Evolutionary conservation across 495 filamentous ascomycete species (phyloP), one percentile per base, ranked within the genome.

Genomic region (Pseudoneurospora amorphoporcata): DNA sequence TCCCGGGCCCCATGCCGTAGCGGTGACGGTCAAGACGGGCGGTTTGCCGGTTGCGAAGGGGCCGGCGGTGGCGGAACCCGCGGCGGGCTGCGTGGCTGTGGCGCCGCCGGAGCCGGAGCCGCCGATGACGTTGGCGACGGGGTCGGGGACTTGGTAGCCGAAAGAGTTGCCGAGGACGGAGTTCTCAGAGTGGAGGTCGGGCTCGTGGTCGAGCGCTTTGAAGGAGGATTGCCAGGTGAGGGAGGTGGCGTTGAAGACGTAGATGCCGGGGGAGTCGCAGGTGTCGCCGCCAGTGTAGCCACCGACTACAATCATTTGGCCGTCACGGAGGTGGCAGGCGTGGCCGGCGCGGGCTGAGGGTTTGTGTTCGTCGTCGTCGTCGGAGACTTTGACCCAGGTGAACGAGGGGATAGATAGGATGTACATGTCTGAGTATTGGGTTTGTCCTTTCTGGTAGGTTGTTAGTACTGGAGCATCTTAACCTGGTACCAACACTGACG

Each of bases 351-450:
- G 83, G 4, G 86, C 86, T n/a, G 85, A 82, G 0, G 91, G 91
- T 61, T 61, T 61, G 9, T 87, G 81, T 4, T 84, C 83, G 77
- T 88, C 84, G 0, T 79, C 79, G 12, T 76, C 72, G 42, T 79
- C 80, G 70, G 90, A 83, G 41, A 92, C 89, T 72, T 88, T 77
- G 61, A 93, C 89, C 92, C 92, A 93, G 2, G 88, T 91, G 75
- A 94, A 91, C 12, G 85, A 81, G 0, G 92, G 92, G 68, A 94
- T 84, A n/a, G 89, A 90, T 32, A 94, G 84, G 69, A 94, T 92
- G 87, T 90, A 93, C 83, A 92, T 89, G 76, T 94, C 92, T 65
- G 85, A 84, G 79, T 92, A 92, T 75, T 92, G 89, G 4, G 79
- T 87, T 79, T 92, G 69, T 82, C 76, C 29, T 71, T 72, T 65